These are phyloP conservation scores for Puccinia hordei DNA, from an alignment of 1,284 basidiomycete species.

Conservation along the genomic window DNA sequence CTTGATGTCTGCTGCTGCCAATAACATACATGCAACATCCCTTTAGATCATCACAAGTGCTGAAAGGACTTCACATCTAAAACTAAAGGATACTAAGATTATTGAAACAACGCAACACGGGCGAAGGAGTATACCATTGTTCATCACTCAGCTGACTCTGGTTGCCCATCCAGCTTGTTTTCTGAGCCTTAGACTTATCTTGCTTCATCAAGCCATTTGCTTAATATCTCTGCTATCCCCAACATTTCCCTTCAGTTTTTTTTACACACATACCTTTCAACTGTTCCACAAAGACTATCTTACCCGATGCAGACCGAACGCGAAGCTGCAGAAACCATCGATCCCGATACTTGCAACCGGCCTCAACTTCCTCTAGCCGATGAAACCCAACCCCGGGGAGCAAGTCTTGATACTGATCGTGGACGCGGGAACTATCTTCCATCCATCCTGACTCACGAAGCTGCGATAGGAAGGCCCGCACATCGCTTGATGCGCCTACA, in stretches of 20 bases:
- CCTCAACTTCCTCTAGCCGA: not conserved
- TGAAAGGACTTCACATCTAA: not conserved
- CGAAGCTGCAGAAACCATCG: not conserved
- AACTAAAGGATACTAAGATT: not conserved
- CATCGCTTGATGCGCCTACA: conserved; percentile 20
- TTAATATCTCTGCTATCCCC: not conserved
- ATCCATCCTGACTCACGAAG: not conserved
- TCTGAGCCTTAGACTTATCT: not conserved
- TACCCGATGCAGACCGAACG: not conserved
- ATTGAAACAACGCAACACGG: not conserved
- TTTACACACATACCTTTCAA: too few relatives aligned
- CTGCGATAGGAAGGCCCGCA: not conserved
- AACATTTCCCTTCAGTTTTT: not conserved
- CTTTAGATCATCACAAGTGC: not conserved
- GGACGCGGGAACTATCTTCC: not conserved
- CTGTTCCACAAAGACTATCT: not conserved
- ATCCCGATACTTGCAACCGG: not conserved
- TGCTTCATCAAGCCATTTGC: not conserved
- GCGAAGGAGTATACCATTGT: not conserved
- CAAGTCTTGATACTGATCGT: conserved; percentile 11
- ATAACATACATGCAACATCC: conserved; percentile 11
- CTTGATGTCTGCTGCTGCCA: not conserved
- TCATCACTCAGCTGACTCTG: not conserved
- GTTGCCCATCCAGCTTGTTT: not conserved
- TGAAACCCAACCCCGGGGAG: not conserved